These are phyloP conservation scores for Carex cristatella DNA, from an alignment of 176 grass and related monocot species.

Conservation along the genomic window DNA sequence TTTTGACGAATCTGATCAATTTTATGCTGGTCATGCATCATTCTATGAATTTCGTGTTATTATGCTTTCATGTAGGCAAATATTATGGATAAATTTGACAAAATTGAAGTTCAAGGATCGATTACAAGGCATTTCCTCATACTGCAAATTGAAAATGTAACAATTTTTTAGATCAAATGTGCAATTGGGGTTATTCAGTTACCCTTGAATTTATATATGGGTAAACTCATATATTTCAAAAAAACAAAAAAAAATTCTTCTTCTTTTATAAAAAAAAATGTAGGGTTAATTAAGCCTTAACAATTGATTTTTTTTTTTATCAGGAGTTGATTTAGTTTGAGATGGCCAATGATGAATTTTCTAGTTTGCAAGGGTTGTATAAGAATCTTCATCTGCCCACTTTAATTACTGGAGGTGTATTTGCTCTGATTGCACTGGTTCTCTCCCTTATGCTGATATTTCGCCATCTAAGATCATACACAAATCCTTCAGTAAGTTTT, in stretches of 20 bases:
- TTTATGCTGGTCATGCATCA: too few species aligned
- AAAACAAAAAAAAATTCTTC: not conserved
- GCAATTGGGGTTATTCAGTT: not conserved
- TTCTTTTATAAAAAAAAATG: not conserved
- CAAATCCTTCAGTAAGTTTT: constrained; percentile 57
- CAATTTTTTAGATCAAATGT: not conserved
- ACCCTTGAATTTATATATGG: not conserved
- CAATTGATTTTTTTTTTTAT: not conserved
- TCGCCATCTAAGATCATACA: constrained; percentile 71
- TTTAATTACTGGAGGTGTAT: constrained; percentile 46
- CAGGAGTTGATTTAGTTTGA: not conserved
- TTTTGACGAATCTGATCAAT: not conserved
- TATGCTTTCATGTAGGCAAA: not conserved
- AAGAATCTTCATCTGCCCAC: constrained; percentile 37
- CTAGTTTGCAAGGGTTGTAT: constrained; percentile 47
- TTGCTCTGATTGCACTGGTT: constrained; percentile 44
- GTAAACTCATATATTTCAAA: not conserved
- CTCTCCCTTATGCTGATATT: constrained; percentile 79
- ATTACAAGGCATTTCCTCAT: not conserved
- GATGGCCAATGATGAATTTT: constrained; percentile 35
- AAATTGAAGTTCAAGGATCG: not conserved
- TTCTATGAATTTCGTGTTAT: not conserved
- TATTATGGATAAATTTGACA: not conserved
- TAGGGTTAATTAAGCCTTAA: not conserved
- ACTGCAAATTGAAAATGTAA: not conserved